Conservation (phyloP, 768 basidiomycete species). For the Cyathus striatus region DNA sequence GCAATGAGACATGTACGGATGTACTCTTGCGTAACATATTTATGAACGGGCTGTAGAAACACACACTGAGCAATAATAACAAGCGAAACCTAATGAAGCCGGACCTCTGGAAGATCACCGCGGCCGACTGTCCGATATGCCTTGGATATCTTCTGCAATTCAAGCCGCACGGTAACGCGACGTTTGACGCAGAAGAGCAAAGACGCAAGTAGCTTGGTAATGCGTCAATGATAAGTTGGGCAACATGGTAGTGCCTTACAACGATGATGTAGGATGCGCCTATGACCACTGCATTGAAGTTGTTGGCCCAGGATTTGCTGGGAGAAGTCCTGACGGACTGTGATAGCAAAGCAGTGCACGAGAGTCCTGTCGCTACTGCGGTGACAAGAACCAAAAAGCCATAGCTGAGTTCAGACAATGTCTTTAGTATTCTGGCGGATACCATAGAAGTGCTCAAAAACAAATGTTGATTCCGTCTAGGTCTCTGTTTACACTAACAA, state of each 20-base stretch:
- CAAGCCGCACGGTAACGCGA: conserved; percentile 58
- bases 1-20: conserved; percentile 68
- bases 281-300: conserved; percentile 65
- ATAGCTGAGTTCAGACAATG: conserved; percentile 53
- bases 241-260: conserved; percentile 36
- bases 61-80: background rate
- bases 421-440: conserved; percentile 37
- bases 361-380: conserved; percentile 52
- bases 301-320: conserved; percentile 46
- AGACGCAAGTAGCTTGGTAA: conserved; percentile 56
- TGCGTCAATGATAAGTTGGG: background rate
- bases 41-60: conserved; percentile 48
- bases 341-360: conserved; percentile 58
- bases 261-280: conserved; percentile 67
- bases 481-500: no score
- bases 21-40: conserved; percentile 70
- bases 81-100: conserved; percentile 8
- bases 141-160: conserved; percentile 65
- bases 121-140: conserved; percentile 44
- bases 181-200: conserved; percentile 64
- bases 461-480: no score
- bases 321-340: conserved; percentile 70
- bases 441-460: conserved; percentile 25
- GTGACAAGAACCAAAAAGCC: conserved; percentile 43
- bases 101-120: conserved; percentile 58